phyloP scores from a whole-genome alignment of 2,329 filamentous ascomycete species.

The Beauveria bassiana region DNA sequence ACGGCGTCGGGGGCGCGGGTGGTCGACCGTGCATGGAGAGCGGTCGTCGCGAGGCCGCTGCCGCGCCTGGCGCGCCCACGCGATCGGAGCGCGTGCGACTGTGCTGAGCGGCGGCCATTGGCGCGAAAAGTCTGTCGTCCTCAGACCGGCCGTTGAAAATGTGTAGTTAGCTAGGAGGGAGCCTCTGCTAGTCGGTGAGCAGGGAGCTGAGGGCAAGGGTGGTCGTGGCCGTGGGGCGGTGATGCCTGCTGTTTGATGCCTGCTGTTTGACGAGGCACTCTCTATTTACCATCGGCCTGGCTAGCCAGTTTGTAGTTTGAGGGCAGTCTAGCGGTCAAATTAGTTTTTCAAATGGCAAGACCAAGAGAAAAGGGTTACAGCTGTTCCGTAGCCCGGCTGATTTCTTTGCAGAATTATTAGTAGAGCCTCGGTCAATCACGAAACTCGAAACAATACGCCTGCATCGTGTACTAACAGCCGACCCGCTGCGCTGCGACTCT shows the following conservation, averaged over 20 bases:
- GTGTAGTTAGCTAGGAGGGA: not conserved
- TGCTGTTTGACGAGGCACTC: too few relatives aligned
- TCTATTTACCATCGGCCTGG: too few relatives aligned
- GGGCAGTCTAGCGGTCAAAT: too few relatives aligned
- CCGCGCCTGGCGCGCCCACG: not conserved
- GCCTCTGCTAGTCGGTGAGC: not conserved
- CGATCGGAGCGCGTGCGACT: conserved; percentile 5
- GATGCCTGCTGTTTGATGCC: not conserved
- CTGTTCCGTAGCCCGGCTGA: too few relatives aligned
- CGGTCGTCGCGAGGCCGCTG: not conserved
- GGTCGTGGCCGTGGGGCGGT: not conserved
- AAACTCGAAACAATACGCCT: too few relatives aligned
- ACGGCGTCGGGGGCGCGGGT: not conserved
- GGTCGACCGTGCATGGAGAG: conserved; percentile 3
- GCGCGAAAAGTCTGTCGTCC: not conserved
- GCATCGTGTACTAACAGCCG: too few relatives aligned
- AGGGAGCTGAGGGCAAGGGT: not conserved
- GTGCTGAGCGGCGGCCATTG: conserved; percentile 8
- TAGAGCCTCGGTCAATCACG: too few relatives aligned
- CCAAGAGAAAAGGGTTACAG: too few relatives aligned
- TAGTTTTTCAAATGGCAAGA: too few relatives aligned
- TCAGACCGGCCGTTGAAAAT: not conserved
- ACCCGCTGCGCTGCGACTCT: too few relatives aligned
- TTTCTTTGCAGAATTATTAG: too few relatives aligned
- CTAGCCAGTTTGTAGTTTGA: too few relatives aligned